Conservation (phyloP, 176 grass and related monocot species). For the Cenchrus purpureus region DNA sequence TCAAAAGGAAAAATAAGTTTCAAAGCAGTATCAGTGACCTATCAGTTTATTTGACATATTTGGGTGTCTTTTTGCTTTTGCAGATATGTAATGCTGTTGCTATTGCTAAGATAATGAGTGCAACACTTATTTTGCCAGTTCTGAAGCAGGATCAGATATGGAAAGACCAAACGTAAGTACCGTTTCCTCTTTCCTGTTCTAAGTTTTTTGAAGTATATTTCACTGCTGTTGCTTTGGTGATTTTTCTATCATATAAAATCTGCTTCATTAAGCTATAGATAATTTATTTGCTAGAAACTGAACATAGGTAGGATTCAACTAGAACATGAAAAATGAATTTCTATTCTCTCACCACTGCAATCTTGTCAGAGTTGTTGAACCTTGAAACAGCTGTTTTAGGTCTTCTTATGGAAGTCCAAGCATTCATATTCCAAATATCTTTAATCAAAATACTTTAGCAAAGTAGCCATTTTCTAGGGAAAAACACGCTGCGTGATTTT, state of each 20-base stretch:
- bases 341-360: background rate
- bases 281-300: background rate
- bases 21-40: background rate
- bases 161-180: conserved; percentile 74
- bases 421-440: background rate
- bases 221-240: background rate
- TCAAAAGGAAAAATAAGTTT: background rate
- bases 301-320: background rate
- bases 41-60: background rate
- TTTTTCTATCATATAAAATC: conserved; percentile 1
- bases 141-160: conserved; percentile 91
- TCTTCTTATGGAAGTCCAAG: background rate
- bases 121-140: conserved; percentile 82
- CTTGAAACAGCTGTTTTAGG: background rate
- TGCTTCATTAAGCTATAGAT: background rate
- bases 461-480: background rate
- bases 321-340: background rate
- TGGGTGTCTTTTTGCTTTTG: conserved; percentile 12
- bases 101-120: conserved; percentile 79
- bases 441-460: background rate
- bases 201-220: background rate
- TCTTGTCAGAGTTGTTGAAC: background rate
- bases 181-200: conserved; percentile 29
- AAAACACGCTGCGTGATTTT: background rate
- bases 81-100: conserved; percentile 84